Conservation (phyloP, 306 rosid genomes). For the Cicer yamashitae region DNA sequence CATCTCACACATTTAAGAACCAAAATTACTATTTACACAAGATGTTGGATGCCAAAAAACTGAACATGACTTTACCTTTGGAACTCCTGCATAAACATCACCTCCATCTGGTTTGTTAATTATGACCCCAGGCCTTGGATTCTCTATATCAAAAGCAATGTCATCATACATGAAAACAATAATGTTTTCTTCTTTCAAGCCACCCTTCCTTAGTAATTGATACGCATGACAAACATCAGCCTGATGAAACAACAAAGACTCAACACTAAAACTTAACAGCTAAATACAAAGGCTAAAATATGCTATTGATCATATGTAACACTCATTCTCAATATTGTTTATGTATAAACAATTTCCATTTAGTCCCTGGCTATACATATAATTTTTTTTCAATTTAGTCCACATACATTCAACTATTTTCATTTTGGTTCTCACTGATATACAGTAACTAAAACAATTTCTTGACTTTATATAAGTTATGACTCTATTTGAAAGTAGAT, state of each 20-base stretch:
- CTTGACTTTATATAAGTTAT: no score
- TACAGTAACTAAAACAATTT: background rate
- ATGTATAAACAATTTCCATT: background rate
- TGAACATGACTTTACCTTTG: slow-evolving; percentile 64
- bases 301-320: background rate
- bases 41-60: background rate
- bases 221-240: slow-evolving; percentile 96
- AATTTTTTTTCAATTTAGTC: background rate
- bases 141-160: slow-evolving; percentile 75
- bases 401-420: background rate
- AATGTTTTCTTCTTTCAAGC: slow-evolving; percentile 93
- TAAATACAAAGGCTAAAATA: slow-evolving; percentile 28
- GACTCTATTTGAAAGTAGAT: background rate
- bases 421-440: background rate
- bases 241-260: slow-evolving; percentile 48
- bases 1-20: no score
- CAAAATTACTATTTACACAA: no score
- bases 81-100: slow-evolving; percentile 93
- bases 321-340: background rate
- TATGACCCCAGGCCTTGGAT: slow-evolving; percentile 90
- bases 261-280: slow-evolving; percentile 17
- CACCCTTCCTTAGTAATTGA: slow-evolving; percentile 81
- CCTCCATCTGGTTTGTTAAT: slow-evolving; percentile 85
- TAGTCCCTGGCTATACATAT: background rate
- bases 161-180: slow-evolving; percentile 97